phyloP scores from a whole-genome alignment of 495 filamentous ascomycete species.

The Geopyxis carbonaria region DNA sequence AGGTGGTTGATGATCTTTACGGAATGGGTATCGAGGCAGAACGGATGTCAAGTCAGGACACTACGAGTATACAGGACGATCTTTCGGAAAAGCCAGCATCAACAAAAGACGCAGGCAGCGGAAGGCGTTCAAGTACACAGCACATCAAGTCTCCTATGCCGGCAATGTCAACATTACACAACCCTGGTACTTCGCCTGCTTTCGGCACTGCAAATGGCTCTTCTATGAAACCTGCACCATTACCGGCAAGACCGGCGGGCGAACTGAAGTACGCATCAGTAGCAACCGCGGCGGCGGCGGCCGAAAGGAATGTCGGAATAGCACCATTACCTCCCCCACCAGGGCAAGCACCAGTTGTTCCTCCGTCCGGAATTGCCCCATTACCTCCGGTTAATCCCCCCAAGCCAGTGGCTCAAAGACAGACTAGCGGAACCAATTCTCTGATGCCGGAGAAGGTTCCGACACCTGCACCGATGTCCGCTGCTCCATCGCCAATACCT shows the following conservation, averaged over 20 bases:
- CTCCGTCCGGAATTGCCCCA: conserved; percentile 22
- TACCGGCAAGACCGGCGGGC: conserved; percentile 66
- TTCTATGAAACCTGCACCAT: conserved; percentile 78
- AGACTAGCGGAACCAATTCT: conserved; percentile 11
- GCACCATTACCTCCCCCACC: conserved; percentile 79
- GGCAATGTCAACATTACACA: conserved; percentile 69
- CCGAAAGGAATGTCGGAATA: conserved; percentile 83
- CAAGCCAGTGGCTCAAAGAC: conserved; percentile 18
- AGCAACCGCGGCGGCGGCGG: conserved; percentile 84
- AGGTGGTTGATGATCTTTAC: conserved; percentile 55
- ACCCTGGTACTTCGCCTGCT: conserved; percentile 30
- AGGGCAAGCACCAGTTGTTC: conserved; percentile 28
- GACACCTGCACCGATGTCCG: conserved; percentile 9
- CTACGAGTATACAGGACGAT: conserved; percentile 82
- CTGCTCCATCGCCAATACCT: conserved; percentile 13
- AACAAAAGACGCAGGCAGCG: conserved; percentile 33
- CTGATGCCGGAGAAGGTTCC: conserved; percentile 9
- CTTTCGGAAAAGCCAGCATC: conserved; percentile 46
- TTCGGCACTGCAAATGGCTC: conserved; percentile 33
- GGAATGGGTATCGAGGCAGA: conserved; percentile 73
- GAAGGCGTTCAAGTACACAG: conserved; percentile 70
- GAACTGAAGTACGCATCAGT: conserved; percentile 96
- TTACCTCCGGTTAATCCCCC: conserved; percentile 27
- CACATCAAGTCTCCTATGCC: conserved; percentile 90
- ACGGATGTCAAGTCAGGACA: conserved; percentile 82